Base-by-base conservation (phyloP, 2,329 filamentous ascomycete species). In the Aspergillus alliaceus region DNA sequence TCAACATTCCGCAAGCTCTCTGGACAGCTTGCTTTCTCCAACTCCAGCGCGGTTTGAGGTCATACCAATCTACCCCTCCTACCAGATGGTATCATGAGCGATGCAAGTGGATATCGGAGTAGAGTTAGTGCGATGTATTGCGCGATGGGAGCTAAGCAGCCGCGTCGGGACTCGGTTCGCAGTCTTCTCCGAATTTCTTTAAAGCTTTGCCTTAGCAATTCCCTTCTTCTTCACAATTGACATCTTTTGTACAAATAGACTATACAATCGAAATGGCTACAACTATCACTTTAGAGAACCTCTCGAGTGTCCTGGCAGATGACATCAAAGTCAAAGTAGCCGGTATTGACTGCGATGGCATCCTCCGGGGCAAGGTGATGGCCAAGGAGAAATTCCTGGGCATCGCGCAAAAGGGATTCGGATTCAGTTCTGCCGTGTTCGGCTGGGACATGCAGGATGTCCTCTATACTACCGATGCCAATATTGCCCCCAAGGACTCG, bases 381-480 rank as follows among this genome's bases (percentile, higher is more conserved):
- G 90, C 91, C 65, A 96, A 96, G 82, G 89, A 88, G 71, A 96
- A 96, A 78, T 96, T 96, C 75, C 79, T 96, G 39, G 90, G 89
- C 42, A 84, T 96, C 54, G 89, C 87, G 22, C 77, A 84, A 51
- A 82, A 85, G 51, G 91, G 91, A 58, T 96, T 96, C 66, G 92
- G 91, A 57, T 96, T 96, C 80, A 96, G 91, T 79, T 93, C 90
- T 32, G 91, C 96, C 64, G 86, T 96, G 64, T 96, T 96, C 68
- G 92, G 92, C 70, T 96, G 92, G 92, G 91, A 96, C 76, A 96
- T 96, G 92, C 92, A 96, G 76, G 91, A 96, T 71, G 83, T 87
- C 79, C 93, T 90, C 12, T 96, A 96, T 75, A 67, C 64, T 18
- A 67, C 63, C 4, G 56, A 66, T 86, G 90, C 73, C 84, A 83